These are phyloP conservation scores for Choiromyces venosus DNA, from an alignment of 495 filamentous ascomycete genomes.

Conservation along the genomic window DNA sequence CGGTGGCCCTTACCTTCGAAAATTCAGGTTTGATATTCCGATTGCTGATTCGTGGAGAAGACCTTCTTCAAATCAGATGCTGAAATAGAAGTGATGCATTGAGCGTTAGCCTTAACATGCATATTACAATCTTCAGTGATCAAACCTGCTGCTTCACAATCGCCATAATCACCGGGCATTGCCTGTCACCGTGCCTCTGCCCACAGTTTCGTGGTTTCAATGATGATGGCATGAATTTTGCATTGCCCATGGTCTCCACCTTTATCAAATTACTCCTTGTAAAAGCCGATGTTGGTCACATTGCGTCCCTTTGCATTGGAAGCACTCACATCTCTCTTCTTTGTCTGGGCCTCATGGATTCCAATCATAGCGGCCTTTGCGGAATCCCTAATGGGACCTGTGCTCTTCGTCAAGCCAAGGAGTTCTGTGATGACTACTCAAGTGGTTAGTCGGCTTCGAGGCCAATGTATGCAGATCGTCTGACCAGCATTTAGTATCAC, in stretches of 20 bases:
- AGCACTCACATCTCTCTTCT: constrained; percentile 35
- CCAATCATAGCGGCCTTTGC: no score
- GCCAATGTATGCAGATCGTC: neutral
- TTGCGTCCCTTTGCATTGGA: constrained; percentile 35
- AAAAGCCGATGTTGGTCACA: no score
- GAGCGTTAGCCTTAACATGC: no score
- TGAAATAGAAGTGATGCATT: constrained; percentile 30
- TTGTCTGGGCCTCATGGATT: constrained; percentile 29
- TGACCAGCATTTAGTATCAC: constrained; percentile 39
- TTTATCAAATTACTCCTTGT: constrained; percentile 30
- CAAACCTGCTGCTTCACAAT: constrained; percentile 38
- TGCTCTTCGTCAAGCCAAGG: no score
- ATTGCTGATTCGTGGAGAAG: no score
- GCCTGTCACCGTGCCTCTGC: constrained; percentile 19
- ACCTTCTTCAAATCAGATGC: constrained; percentile 23
- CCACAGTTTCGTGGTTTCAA: no score
- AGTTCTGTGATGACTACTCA: no score
- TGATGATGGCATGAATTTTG: constrained; percentile 41
- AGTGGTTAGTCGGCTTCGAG: constrained; percentile 6
- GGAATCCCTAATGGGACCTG: no score
- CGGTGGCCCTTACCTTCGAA: no score
- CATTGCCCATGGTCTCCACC: constrained; percentile 24
- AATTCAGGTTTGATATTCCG: no score
- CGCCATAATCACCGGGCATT: constrained; percentile 8
- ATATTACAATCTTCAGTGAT: no score